These are phyloP conservation scores for Aspergillus puulaauensis DNA, from an alignment of 2,329 filamentous ascomycete genomes.

Conservation along the genomic window DNA sequence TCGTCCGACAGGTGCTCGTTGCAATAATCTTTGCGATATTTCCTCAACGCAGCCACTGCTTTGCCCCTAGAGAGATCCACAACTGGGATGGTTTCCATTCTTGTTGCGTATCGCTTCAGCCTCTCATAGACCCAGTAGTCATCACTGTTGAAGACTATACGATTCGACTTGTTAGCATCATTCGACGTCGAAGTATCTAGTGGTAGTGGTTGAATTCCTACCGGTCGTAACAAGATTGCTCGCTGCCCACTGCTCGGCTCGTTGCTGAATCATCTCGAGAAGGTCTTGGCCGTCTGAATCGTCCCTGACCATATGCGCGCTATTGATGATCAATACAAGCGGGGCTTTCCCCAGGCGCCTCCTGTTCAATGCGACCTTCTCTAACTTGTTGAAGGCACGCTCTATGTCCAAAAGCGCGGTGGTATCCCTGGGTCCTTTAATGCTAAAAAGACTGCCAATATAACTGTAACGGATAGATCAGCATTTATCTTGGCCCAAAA, in stretches of 20 bases:
- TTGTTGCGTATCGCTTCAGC: slow-evolving; percentile 84
- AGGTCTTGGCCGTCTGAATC: slow-evolving; percentile 91
- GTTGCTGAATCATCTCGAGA: slow-evolving; percentile 90
- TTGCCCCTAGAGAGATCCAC: slow-evolving; percentile 76
- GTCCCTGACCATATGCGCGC: slow-evolving; percentile 85
- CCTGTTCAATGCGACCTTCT: slow-evolving; percentile 79
- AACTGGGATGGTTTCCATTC: slow-evolving; percentile 91
- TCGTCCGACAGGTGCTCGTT: slow-evolving; percentile 54
- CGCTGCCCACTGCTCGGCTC: slow-evolving; percentile 95
- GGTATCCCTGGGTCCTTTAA: slow-evolving; percentile 86
- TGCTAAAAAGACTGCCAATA: slow-evolving; percentile 93
- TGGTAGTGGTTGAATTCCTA: slow-evolving; percentile 19
- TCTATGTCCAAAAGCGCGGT: slow-evolving; percentile 94
- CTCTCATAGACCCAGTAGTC: slow-evolving; percentile 99
- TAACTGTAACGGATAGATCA: slow-evolving; percentile 34
- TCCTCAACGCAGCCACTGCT: slow-evolving; percentile 73
- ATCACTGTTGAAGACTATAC: slow-evolving; percentile 85
- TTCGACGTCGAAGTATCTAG: neutral
- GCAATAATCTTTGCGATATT: slow-evolving; percentile 79
- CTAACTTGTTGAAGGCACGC: slow-evolving; percentile 93
- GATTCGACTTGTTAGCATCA: neutral
- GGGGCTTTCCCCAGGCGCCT: slow-evolving; percentile 64
- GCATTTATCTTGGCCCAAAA: neutral
- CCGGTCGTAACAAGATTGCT: slow-evolving; percentile 77
- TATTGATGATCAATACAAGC: slow-evolving; percentile 90